A percentile compares a stretch with the other conserved stretches of the same genome.
These are phyloP conservation scores for Phytophthora crassamura DNA, from an alignment of 352 stramenopile species.

Conservation along the genomic window DNA sequence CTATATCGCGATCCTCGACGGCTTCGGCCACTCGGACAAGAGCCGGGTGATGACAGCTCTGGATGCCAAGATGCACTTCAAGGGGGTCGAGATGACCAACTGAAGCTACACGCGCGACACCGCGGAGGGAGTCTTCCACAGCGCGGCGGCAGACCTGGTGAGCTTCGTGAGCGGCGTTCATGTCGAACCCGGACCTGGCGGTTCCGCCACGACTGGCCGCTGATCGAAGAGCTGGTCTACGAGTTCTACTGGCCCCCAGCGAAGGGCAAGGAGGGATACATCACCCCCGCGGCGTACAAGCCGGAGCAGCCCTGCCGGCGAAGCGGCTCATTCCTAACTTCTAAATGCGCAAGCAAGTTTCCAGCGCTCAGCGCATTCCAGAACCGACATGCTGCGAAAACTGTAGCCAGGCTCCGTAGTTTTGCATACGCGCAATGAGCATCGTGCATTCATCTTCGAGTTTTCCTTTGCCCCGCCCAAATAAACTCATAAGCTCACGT, in stretches of 20 bases:
- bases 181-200: constrained; percentile 36
- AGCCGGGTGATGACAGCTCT: constrained; percentile 30
- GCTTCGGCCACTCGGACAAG: constrained; percentile 37
- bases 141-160: constrained; percentile 33
- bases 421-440: no score
- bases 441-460: no score
- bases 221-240: constrained; percentile 30
- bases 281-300: constrained; percentile 25
- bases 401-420: no score
- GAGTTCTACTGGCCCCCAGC: constrained; percentile 37
- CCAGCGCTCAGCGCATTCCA: neutral
- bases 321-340: constrained; percentile 17
- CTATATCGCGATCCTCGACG: constrained; percentile 42
- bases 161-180: constrained; percentile 33
- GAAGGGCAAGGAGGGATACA: constrained; percentile 34
- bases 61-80: constrained; percentile 33
- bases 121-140: constrained; percentile 27
- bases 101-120: constrained; percentile 34
- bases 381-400: neutral
- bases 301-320: constrained; percentile 5
- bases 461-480: no score
- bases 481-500: no score
- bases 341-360: constrained; percentile 2
- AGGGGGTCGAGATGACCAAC: constrained; percentile 35
- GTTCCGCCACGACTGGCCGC: constrained; percentile 24